Evolutionary conservation across 2,329 filamentous ascomycete species (phyloP).

Genomic region (Trichoderma sp.): DNA sequence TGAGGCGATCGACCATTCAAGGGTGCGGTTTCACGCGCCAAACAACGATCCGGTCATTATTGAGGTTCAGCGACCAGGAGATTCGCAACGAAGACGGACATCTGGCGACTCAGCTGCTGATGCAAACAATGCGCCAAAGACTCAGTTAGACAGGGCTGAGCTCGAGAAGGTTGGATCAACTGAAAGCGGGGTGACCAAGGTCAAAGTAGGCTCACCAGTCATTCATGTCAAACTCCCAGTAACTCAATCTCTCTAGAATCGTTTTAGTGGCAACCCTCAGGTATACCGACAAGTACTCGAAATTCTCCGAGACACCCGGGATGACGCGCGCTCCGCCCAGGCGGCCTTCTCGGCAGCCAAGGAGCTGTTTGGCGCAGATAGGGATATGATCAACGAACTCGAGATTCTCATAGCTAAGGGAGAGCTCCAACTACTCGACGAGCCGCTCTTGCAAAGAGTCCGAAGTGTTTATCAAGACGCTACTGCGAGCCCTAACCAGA

Average conservation of each 20-base stretch:
- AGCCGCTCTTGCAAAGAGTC: background rate
- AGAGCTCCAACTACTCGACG: background rate
- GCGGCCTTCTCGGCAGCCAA: too few species aligned
- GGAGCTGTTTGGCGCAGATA: background rate
- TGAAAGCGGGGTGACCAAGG: background rate
- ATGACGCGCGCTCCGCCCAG: background rate
- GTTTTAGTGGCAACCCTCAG: background rate
- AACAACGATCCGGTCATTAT: background rate
- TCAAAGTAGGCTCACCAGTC: background rate
- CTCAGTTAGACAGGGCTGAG: rapidly evolving
- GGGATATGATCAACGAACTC: background rate
- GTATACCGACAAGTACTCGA: background rate
- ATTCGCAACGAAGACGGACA: background rate
- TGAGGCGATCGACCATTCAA: background rate
- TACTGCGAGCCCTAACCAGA: too few species aligned
- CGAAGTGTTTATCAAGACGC: too few species aligned
- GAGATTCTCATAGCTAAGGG: background rate
- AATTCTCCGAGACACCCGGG: background rate
- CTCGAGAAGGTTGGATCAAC: background rate
- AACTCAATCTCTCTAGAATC: background rate
- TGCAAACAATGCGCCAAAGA: rapidly evolving
- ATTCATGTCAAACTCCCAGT: background rate
- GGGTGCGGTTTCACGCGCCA: background rate
- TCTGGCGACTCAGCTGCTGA: background rate
- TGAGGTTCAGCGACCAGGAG: too few species aligned